These are phyloP conservation scores for Hanseniaspora meyeri DNA, from an alignment of 805 yeast genomes.

Conservation along the genomic window DNA sequence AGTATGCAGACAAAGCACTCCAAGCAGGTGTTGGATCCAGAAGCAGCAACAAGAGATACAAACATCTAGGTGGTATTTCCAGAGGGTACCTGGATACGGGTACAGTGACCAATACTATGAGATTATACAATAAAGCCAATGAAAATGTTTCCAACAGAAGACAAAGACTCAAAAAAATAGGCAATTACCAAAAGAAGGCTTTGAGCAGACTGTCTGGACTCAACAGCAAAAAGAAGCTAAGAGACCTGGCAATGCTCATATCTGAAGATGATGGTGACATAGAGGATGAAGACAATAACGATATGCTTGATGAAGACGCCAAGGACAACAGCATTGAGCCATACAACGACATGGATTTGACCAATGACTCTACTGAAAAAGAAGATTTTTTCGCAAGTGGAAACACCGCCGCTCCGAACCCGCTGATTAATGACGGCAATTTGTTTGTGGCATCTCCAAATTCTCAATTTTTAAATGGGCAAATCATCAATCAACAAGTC, in stretches of 20 bases:
- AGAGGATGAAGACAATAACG: conserved; percentile 9
- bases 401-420: neutral
- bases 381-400: neutral
- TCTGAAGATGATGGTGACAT: conserved; percentile 13
- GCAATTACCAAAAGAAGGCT: conserved; percentile 9
- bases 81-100: conserved; percentile 9
- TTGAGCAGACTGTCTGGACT: neutral
- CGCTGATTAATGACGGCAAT: neutral
- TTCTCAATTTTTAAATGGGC: neutral
- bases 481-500: neutral
- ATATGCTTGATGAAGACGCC: conserved; percentile 1
- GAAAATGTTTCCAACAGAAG: neutral
- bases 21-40: neutral
- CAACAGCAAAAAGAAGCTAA: conserved; percentile 4
- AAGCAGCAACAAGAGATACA: neutral
- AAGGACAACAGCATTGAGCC: neutral
- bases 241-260: conserved; percentile 10
- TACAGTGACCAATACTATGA: conserved; percentile 4
- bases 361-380: neutral
- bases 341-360: neutral
- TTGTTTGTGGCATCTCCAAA: neutral
- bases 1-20: neutral
- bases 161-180: conserved; percentile 1
- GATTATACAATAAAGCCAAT: conserved; percentile 3
- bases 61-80: conserved; percentile 6